Conservation (phyloP, 768 basidiomycete genomes). For the Boletus rubroflammeus region DNA sequence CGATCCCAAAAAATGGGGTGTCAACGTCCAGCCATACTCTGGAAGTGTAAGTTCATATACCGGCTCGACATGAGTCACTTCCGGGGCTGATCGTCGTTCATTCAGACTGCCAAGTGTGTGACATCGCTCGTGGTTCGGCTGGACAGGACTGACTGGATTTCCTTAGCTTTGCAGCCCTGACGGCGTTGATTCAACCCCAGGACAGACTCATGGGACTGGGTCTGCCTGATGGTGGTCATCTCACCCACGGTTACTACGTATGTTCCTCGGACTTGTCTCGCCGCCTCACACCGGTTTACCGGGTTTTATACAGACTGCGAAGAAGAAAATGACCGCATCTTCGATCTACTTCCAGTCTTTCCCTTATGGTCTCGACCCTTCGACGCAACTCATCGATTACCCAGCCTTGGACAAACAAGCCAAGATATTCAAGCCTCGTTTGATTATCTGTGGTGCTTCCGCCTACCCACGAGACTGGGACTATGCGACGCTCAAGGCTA, state of each 20-base stretch:
- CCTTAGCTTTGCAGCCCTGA: constrained; percentile 89
- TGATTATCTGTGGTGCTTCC: constrained; percentile 96
- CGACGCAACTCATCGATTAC: constrained; percentile 90
- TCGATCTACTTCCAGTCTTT: constrained; percentile 99
- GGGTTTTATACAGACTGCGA: constrained; percentile 64
- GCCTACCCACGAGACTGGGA: constrained; percentile 99
- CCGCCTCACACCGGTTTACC: not conserved
- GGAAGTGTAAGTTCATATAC: constrained; percentile 61
- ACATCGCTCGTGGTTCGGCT: not conserved
- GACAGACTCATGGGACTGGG: constrained; percentile 99
- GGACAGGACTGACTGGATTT: constrained; percentile 10
- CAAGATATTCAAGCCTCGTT: constrained; percentile 90
- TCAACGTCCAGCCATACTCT: constrained; percentile 99
- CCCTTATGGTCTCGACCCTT: constrained; percentile 82
- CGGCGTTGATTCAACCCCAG: constrained; percentile 93
- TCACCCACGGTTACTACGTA: constrained; percentile 97
- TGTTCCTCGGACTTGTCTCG: constrained; percentile 26
- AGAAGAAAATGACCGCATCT: constrained; percentile 99
- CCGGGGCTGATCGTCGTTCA: constrained; percentile 14
- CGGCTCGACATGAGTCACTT: not conserved
- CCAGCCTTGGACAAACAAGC: constrained; percentile 75
- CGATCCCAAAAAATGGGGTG: constrained; percentile 90
- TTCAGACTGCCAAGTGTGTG: constrained; percentile 82
- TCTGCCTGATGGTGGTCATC: constrained; percentile 94
- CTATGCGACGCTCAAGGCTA: constrained; percentile 77